These are phyloP conservation scores for Acanthamoeba royreba DNA, from an alignment of 208 protist species.

Conservation along the genomic window DNA sequence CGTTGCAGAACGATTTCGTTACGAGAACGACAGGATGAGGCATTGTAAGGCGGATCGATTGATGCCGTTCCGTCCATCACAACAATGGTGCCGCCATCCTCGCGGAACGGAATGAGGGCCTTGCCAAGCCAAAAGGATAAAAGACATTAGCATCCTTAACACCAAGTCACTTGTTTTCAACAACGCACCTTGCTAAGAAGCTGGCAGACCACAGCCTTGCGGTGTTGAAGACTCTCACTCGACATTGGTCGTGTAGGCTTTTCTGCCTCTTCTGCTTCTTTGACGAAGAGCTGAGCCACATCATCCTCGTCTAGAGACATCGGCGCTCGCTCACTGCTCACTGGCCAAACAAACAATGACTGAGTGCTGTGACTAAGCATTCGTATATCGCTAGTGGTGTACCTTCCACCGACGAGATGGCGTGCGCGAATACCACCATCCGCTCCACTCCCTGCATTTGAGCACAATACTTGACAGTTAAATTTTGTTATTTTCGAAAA, in stretches of 20 bases:
- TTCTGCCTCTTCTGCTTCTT: neutral
- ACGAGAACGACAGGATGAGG: neutral
- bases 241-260: neutral
- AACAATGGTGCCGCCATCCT: neutral
- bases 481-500: neutral
- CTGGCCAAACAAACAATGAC: neutral
- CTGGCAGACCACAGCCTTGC: neutral
- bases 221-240: neutral
- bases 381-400: too few species aligned
- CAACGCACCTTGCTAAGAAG: neutral
- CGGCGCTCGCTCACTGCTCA: neutral
- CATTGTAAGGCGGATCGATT: constrained; percentile 23
- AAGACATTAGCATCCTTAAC: neutral
- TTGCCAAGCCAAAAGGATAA: neutral
- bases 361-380: too few species aligned
- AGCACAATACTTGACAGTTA: too few species aligned
- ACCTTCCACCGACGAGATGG: neutral
- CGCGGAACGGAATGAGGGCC: neutral
- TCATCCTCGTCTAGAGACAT: neutral
- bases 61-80: neutral
- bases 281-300: neutral
- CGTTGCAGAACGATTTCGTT: constrained; percentile 4
- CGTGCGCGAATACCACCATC: neutral
- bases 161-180: neutral
- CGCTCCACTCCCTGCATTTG: neutral